Conservation (phyloP, 1,284 basidiomycete genomes). For the Schizophyllum amplum region DNA sequence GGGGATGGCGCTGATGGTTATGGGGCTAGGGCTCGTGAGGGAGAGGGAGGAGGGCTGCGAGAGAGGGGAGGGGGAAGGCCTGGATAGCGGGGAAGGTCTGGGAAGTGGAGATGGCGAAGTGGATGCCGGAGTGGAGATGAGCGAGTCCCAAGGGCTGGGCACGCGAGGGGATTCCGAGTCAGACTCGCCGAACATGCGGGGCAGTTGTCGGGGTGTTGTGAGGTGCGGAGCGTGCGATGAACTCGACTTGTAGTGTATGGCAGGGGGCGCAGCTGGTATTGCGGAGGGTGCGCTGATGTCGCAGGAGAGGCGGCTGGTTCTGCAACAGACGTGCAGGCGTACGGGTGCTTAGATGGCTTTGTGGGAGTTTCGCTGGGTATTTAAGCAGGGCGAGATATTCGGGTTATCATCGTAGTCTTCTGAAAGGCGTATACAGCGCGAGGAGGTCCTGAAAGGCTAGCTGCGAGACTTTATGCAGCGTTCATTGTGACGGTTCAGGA, state of each 20-base stretch:
- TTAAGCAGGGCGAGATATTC: neutral
- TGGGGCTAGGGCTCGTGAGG: slow-evolving; percentile 11
- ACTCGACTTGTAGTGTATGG: too few relatives aligned
- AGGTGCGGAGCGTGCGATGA: too few relatives aligned
- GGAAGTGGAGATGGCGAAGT: slow-evolving; percentile 9
- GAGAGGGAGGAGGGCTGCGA: slow-evolving; percentile 2
- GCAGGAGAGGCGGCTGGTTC: too few relatives aligned
- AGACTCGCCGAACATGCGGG: slow-evolving; percentile 67
- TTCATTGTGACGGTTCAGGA: neutral
- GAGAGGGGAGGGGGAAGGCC: slow-evolving; percentile 9
- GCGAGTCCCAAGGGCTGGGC: slow-evolving; percentile 72
- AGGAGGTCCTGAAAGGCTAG: neutral
- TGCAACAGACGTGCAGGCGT: too few relatives aligned
- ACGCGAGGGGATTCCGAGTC: slow-evolving; percentile 70
- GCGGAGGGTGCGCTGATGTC: too few relatives aligned
- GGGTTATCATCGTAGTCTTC: neutral
- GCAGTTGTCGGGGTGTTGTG: too few relatives aligned
- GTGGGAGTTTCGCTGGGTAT: neutral
- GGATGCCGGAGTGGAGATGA: slow-evolving; percentile 47
- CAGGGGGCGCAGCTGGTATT: too few relatives aligned
- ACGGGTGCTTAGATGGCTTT: too few relatives aligned
- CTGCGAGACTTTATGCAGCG: neutral
- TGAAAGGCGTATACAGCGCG: neutral
- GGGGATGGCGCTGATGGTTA: slow-evolving; percentile 32
- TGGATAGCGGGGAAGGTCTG: slow-evolving; percentile 1